Evolutionary conservation across 2,329 filamentous ascomycete genomes (phyloP).

Genomic region (Paraphoma sp.): DNA sequence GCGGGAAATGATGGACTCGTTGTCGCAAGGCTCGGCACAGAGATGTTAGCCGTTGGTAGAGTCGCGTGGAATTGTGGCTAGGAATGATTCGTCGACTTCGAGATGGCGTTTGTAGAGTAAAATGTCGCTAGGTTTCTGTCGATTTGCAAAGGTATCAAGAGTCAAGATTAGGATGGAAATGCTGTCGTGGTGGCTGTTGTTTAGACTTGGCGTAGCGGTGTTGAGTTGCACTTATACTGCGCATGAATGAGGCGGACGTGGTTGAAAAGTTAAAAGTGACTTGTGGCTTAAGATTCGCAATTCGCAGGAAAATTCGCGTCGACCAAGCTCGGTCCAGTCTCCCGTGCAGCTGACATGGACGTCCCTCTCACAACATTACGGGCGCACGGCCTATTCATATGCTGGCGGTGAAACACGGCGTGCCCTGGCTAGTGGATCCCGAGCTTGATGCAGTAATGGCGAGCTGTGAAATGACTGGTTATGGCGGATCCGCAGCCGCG

Average conservation of each 20-base stretch:
- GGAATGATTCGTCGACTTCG: not conserved
- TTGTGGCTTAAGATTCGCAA: constrained; percentile 26
- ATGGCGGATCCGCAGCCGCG: constrained; percentile 16
- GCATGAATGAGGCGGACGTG: constrained; percentile 15
- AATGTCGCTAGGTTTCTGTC: too few relatives aligned
- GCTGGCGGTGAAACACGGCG: constrained; percentile 18
- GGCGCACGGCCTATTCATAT: constrained; percentile 30
- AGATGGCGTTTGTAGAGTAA: not conserved
- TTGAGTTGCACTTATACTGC: constrained; percentile 27
- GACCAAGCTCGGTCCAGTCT: constrained; percentile 16
- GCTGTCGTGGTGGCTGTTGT: not conserved
- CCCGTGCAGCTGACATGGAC: constrained; percentile 16
- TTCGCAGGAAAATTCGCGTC: constrained; percentile 20
- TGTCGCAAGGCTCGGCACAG: not conserved
- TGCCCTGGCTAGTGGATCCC: constrained; percentile 13
- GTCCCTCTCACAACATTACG: constrained; percentile 15
- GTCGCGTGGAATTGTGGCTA: too few relatives aligned
- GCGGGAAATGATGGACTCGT: not conserved
- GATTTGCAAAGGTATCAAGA: too few relatives aligned
- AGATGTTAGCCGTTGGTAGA: too few relatives aligned
- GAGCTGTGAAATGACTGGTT: constrained; percentile 3
- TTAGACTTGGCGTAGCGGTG: constrained; percentile 12
- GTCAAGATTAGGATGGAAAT: too few relatives aligned
- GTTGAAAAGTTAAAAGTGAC: constrained; percentile 22
- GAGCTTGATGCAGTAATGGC: constrained; percentile 2